These are phyloP conservation scores for Ceriops tagal DNA, from an alignment of 345 rosid genomes.

Conservation along the genomic window DNA sequence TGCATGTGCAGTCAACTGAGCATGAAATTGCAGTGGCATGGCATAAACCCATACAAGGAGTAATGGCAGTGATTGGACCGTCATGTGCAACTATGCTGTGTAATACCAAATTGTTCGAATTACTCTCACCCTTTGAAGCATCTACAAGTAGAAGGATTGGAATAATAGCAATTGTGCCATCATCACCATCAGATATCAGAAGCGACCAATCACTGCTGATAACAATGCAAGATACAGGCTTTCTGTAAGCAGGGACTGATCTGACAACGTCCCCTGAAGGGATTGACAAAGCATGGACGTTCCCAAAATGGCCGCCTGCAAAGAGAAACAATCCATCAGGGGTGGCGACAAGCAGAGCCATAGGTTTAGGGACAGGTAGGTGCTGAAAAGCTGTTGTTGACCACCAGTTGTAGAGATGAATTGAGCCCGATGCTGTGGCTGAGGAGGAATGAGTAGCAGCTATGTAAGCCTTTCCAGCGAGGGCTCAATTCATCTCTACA, in stretches of 20 bases:
- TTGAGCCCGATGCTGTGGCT: slow-evolving; percentile 31
- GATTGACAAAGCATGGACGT: slow-evolving; percentile 23
- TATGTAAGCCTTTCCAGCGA: slow-evolving; percentile 30
- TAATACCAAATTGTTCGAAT: slow-evolving; percentile 1
- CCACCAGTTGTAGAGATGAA: slow-evolving; percentile 48
- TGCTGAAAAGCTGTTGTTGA: slow-evolving; percentile 36
- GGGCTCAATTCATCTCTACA: slow-evolving; percentile 42
- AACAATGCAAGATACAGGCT: slow-evolving; percentile 40
- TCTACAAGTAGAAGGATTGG: slow-evolving; percentile 39
- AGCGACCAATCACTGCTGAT: slow-evolving; percentile 38
- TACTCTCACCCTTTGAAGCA: neutral
- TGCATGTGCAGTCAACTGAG: slow-evolving; percentile 41
- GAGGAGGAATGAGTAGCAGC: slow-evolving; percentile 46
- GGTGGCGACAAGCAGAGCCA: slow-evolving; percentile 37
- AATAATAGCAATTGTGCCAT: slow-evolving; percentile 30
- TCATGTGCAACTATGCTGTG: slow-evolving; percentile 35
- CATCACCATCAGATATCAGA: slow-evolving; percentile 42
- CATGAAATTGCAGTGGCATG: slow-evolving; percentile 25
- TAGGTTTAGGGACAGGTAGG: slow-evolving; percentile 47
- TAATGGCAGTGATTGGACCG: slow-evolving; percentile 34
- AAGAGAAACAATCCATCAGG: slow-evolving; percentile 37
- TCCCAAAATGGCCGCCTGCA: slow-evolving; percentile 46
- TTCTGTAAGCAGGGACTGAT: slow-evolving; percentile 35
- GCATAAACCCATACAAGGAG: slow-evolving; percentile 14
- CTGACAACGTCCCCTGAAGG: slow-evolving; percentile 34